phyloP scores from a whole-genome alignment of 176 grass and related monocot genomes.

The Phragmites australis region DNA sequence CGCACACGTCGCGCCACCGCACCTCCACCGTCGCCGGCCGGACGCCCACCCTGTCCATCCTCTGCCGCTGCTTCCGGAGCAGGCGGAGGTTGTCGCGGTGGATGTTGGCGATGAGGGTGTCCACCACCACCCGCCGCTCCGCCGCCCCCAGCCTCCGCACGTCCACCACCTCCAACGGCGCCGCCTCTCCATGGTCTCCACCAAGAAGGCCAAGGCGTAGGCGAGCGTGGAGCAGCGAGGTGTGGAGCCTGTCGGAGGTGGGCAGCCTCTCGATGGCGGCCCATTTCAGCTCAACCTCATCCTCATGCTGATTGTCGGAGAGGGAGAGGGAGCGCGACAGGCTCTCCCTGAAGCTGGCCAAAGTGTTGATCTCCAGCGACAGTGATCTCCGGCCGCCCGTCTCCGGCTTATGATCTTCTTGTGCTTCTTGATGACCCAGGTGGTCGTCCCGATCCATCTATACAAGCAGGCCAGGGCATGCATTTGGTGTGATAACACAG shows the following conservation, averaged over 20 bases:
- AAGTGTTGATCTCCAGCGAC: not conserved
- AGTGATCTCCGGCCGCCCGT: not conserved
- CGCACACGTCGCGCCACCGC: constrained; percentile 43
- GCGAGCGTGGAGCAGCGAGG: constrained; percentile 31
- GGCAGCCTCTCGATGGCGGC: constrained; percentile 68
- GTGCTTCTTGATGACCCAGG: not conserved
- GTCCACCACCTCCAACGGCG: constrained; percentile 36
- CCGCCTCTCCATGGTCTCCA: too few relatives aligned
- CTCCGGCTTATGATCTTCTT: not conserved
- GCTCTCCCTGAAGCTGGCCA: constrained; percentile 42
- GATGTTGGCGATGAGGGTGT: constrained; percentile 61
- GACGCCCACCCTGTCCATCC: constrained; percentile 71
- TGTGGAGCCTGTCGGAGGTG: constrained; percentile 47
- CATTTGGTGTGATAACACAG: too few relatives aligned
- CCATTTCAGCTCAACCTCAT: constrained; percentile 65
- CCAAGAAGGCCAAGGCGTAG: not conserved
- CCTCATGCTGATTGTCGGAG: not conserved
- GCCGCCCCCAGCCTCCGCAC: constrained; percentile 49
- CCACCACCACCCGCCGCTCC: constrained; percentile 50
- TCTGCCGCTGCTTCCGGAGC: constrained; percentile 65
- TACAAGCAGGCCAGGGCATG: too few relatives aligned
- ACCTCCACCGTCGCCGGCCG: constrained; percentile 62
- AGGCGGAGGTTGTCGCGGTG: constrained; percentile 59
- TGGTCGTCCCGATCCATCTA: not conserved
- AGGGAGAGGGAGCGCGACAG: not conserved